Conservation (phyloP, 345 rosid genomes). For the Kernera saxatilis region DNA sequence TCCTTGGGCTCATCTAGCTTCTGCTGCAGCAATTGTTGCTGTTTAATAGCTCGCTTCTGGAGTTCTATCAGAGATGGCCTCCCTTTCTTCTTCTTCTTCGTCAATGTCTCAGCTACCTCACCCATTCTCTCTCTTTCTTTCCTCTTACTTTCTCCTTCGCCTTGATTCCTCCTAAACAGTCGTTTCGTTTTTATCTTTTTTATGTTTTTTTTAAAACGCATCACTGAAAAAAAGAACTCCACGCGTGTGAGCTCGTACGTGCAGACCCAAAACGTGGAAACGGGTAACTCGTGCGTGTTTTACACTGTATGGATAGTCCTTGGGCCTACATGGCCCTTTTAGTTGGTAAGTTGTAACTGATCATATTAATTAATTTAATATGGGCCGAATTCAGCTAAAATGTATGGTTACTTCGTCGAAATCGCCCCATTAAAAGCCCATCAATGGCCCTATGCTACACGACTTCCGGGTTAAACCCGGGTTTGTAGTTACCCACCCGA, state of each 20-base stretch:
- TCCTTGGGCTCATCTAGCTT: slow-evolving; percentile 29
- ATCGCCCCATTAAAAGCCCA: background rate
- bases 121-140: slow-evolving; percentile 27
- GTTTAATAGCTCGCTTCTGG: slow-evolving; percentile 80
- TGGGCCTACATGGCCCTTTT: background rate
- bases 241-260: slow-evolving; percentile 25
- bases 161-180: slow-evolving; percentile 32
- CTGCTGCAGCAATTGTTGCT: slow-evolving; percentile 39
- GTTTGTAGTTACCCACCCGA: background rate
- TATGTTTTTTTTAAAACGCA: background rate
- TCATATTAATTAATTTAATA: background rate
- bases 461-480: background rate
- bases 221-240: background rate
- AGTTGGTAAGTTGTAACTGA: background rate
- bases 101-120: slow-evolving; percentile 45
- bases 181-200: slow-evolving; percentile 24
- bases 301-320: background rate
- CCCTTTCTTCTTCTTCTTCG: slow-evolving; percentile 89
- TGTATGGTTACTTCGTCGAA: no score
- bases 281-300: slow-evolving; percentile 20
- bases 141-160: background rate
- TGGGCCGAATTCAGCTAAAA: no score
- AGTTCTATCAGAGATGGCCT: slow-evolving; percentile 84
- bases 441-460: background rate
- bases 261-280: slow-evolving; percentile 3